Base-by-base conservation (phyloP, 1,284 basidiomycete genomes). In the Tetrapyrgos nigripes region DNA sequence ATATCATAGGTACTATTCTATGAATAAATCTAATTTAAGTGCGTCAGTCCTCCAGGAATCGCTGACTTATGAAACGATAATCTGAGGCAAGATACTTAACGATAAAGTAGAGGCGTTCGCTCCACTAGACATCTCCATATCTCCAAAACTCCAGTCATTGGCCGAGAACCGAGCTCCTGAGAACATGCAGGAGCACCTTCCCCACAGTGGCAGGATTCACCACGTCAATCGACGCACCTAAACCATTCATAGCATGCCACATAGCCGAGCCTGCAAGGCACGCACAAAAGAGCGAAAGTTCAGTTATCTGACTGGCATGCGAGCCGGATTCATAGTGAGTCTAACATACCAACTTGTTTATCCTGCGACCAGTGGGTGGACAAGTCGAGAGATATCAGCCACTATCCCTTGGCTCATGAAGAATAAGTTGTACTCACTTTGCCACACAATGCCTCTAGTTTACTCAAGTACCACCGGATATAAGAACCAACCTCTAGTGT, bases 391-490 rank as follows among this genome's bases (percentile, higher is more conserved):
- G 14, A 14, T 33, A 33, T 8, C 31, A 33, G 31, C 8, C 8
- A 33, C 31, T 33, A 8, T 8, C 8, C 14, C 8, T 33, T 8
- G 31, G 31, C 8, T 33, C 31, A 8, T 8, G 9, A 40, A 17
- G 14, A n/a, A 40, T 17, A 6, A 40, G 17, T 40, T 40, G 4
- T 40, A 40, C 37, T 17, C 6, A 40, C 37, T n/a, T 40, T 40
- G 37, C 6, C 17, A 17, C 14, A 8, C 54, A 50, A 48, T 14
- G 46, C 33, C 28, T 48, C 57, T 14, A 37, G 35, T 21, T 44
- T 35, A 37, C 50, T 21, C 21, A 55, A 13, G 48, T 62, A 66
- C 63, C 65, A 66, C 5, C 62, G 59, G 10, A 62, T 11, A 19
- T 53, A 54, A 17, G 40, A n/a, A 10, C 61, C 62, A 3, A 24